Evolutionary conservation across 106 monocot genomes (phyloP), one percentile per base, ranked within the genome.

Genomic region (Allium sativum): DNA sequence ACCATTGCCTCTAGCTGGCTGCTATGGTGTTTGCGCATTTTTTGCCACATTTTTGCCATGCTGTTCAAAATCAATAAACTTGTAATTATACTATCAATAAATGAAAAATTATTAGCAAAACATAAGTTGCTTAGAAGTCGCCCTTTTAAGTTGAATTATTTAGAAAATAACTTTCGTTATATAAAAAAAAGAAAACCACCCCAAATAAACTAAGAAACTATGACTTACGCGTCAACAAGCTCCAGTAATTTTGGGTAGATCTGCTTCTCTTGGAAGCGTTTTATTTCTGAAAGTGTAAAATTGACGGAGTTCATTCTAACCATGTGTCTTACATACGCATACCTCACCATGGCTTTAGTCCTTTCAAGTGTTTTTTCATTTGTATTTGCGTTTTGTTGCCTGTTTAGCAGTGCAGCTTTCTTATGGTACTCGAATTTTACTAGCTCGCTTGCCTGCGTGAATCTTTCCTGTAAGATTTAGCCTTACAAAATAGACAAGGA

Each of bases 291-390:
- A 41, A 96, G 75, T 1, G 95, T 96, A 16, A 87, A 84, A 77
- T 96, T 84, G 84, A 87, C 73, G 1, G 95, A 87, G 55, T 87
- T 86, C 81, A 90, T 87, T 50, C 90, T 90, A 58, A 96, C 95
- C 48, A 90, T 78, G 64, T 82, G 87, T 72, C 87, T 74, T 44
- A 90, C 90, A 67, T 87, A 87, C 73, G 87, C 72, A 74, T 96
- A 84, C 64, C 87, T 87, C 5, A 90, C 90, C 19, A 75, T 71
- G 59, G 90, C 84, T 69, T 84, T 90, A 18, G 82, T 77, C 70
- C 65, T 90, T 62, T 80, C 87, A 48, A 87, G 54, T 21, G 75
- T 50, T 31, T 31, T 31, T 62, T 90, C 84, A 44, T 77, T 10
- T 44, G 69, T 77, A 4, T 63, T 64, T 41, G 66, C 71, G 56